Conservation (phyloP, 495 filamentous ascomycete genomes). For the Tuber calosporum region DNA sequence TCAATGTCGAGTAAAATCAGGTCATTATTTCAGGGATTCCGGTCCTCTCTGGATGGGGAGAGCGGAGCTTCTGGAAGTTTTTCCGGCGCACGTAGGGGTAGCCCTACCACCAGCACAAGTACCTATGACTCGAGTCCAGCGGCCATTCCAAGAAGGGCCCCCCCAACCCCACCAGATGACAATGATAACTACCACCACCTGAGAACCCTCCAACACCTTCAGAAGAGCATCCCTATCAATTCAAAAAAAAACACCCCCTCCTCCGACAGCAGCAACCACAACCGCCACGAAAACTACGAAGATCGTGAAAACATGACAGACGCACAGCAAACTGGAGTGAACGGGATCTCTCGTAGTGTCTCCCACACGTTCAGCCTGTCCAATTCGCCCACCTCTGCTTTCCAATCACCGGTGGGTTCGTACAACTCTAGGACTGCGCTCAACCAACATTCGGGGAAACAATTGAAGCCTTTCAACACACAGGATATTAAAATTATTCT, state of each 20-base stretch:
- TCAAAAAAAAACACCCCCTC: not conserved
- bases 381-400: slow-evolving; percentile 32
- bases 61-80: slow-evolving; percentile 12
- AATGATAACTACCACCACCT: slow-evolving; percentile 30
- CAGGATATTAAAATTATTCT: slow-evolving; percentile 92
- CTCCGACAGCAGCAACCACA: slow-evolving; percentile 1
- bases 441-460: slow-evolving; percentile 49
- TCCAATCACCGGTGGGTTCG: slow-evolving; percentile 27
- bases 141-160: slow-evolving; percentile 8
- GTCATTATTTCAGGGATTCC: slow-evolving; percentile 29
- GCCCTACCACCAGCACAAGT: not conserved
- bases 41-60: slow-evolving; percentile 14
- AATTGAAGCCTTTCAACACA: slow-evolving; percentile 87
- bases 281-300: slow-evolving; percentile 11
- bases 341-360: slow-evolving; percentile 27
- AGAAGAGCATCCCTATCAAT: slow-evolving; percentile 12
- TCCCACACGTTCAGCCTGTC: slow-evolving; percentile 30
- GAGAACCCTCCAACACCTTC: slow-evolving; percentile 13
- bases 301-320: slow-evolving; percentile 22
- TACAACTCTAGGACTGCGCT: slow-evolving; percentile 12
- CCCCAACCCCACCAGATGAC: slow-evolving; percentile 36
- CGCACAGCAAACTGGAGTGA: slow-evolving; percentile 37
- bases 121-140: slow-evolving; percentile 23
- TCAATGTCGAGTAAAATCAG: slow-evolving; percentile 31
- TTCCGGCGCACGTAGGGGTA: slow-evolving; percentile 16